Conservation (phyloP, 1,284 basidiomycete species). For the Kwoniella shivajii region DNA sequence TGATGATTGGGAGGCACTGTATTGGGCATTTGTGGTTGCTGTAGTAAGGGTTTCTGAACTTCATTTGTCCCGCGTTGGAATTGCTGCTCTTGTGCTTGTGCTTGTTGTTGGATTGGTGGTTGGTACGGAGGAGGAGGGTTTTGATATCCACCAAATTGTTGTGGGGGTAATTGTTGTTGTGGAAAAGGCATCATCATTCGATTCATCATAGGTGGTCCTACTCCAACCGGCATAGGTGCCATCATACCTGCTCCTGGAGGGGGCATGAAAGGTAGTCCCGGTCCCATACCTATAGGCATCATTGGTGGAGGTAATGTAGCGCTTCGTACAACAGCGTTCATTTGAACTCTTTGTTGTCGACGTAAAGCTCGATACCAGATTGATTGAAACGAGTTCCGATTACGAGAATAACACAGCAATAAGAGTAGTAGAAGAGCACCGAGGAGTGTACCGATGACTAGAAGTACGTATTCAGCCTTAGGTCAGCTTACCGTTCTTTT, state of each 20-base stretch:
- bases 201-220: slow-evolving; percentile 14
- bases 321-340: slow-evolving; percentile 35
- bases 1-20: slow-evolving; percentile 9
- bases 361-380: slow-evolving; percentile 41
- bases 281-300: slow-evolving; percentile 9
- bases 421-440: slow-evolving; percentile 38
- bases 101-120: slow-evolving; percentile 7
- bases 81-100: slow-evolving; percentile 9
- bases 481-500: not conserved
- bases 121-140: slow-evolving; percentile 23
- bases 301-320: slow-evolving; percentile 38
- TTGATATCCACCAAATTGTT: not conserved
- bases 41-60: not conserved
- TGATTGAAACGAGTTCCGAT: slow-evolving; percentile 42
- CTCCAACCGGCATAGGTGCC: slow-evolving; percentile 13
- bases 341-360: slow-evolving; percentile 38
- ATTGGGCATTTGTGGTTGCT: slow-evolving; percentile 3
- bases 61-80: not conserved
- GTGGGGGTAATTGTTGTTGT: not conserved
- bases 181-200: slow-evolving; percentile 7
- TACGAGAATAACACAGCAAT: slow-evolving; percentile 36
- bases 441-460: slow-evolving; percentile 44
- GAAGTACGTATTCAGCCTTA: not conserved
- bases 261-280: slow-evolving; percentile 10
- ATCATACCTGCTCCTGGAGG: slow-evolving; percentile 9